Percentiles rank a stretch among this genome's conserved stretches.
Evolutionary conservation across 306 rosid species (phyloP).

Genomic region (Mimosa bimucronata): DNA sequence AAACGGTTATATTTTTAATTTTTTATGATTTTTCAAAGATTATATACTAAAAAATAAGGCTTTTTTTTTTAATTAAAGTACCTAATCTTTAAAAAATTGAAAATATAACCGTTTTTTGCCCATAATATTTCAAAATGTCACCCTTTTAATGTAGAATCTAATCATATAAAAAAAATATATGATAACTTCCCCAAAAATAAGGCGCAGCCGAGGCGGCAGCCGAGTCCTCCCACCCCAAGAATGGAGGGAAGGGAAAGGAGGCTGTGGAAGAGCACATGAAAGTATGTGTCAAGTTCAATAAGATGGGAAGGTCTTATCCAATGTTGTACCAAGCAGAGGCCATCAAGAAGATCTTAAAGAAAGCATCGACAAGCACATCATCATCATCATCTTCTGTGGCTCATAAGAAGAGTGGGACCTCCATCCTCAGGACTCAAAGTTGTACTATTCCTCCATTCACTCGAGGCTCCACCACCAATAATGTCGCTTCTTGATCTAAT

Average conservation of each 20-base stretch:
- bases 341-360: conserved; percentile 58
- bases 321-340: conserved; percentile 58
- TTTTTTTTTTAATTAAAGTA: no score
- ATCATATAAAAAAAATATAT: no score
- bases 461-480: not conserved
- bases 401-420: not conserved
- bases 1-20: no score
- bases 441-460: conserved; percentile 51
- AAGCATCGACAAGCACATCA: conserved; percentile 33
- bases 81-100: no score
- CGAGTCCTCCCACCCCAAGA: no score
- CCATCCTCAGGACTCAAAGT: conserved; percentile 49
- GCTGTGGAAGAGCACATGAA: conserved; percentile 55
- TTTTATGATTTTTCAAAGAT: no score
- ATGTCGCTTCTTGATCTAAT: not conserved
- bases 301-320: conserved; percentile 53
- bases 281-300: conserved; percentile 59
- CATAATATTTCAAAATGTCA: no score
- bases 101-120: no score
- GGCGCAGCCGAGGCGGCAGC: no score
- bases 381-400: conserved; percentile 27
- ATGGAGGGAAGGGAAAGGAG: conserved; percentile 50
- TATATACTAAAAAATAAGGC: no score
- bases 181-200: no score
- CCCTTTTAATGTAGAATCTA: no score